Evolutionary conservation across 164 flowering plant species (phyloP).

Genomic region (Aristolochia contorta): DNA sequence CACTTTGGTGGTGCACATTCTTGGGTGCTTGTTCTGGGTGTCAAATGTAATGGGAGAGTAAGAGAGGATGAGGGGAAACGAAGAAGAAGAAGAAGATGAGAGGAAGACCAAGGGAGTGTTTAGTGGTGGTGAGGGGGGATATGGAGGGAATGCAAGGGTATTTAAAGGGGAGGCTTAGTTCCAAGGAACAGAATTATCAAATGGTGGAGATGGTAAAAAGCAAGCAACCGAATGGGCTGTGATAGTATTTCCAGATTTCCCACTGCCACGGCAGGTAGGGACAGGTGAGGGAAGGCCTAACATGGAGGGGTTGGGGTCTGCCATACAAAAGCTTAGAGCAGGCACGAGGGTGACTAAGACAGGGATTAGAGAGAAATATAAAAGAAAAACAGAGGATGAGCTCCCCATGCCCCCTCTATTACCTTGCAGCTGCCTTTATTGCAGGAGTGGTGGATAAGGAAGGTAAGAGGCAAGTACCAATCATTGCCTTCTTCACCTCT

Average conservation of each 20-base stretch:
- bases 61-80: background rate
- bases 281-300: constrained; percentile 25
- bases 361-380: constrained; percentile 2
- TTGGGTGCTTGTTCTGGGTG: constrained; percentile 1
- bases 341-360: constrained; percentile 6
- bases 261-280: constrained; percentile 16
- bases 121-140: background rate
- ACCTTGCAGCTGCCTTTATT: constrained; percentile 17
- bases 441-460: constrained; percentile 36
- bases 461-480: constrained; percentile 22
- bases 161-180: background rate
- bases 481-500: constrained; percentile 20
- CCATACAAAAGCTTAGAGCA: constrained; percentile 26
- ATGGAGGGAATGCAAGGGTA: constrained; percentile 5
- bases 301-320: constrained; percentile 39
- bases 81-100: background rate
- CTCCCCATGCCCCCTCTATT: constrained; percentile 16
- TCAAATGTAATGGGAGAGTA: background rate
- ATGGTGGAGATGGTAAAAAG: constrained; percentile 20
- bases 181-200: background rate
- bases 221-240: background rate
- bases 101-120: background rate
- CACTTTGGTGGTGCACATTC: constrained; percentile 42
- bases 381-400: constrained; percentile 7
- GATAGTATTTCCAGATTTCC: background rate